A percentile compares a stretch with the other conserved stretches of the same genome.
phyloP scores from a whole-genome alignment of 2,329 filamentous ascomycete genomes.

The Neofusicoccum cordaticola region DNA sequence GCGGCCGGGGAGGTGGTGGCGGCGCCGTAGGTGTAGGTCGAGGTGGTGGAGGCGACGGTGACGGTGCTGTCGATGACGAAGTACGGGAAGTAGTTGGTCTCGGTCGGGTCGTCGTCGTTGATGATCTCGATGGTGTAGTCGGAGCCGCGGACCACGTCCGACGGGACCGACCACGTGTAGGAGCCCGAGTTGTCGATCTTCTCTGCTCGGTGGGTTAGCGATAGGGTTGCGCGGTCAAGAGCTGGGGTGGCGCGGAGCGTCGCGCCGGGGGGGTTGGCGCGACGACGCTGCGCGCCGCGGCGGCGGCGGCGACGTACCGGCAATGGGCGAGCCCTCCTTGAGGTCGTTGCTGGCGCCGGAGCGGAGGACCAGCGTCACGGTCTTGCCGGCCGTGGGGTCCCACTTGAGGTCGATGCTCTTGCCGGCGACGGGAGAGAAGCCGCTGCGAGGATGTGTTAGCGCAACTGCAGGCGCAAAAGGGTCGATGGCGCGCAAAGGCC shows the following conservation, averaged over 20 bases:
- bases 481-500: too few relatives aligned
- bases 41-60: slow-evolving; percentile 29
- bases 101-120: slow-evolving; percentile 41
- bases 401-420: slow-evolving; percentile 47
- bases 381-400: slow-evolving; percentile 49
- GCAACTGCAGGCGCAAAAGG: too few relatives aligned
- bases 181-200: slow-evolving; percentile 48
- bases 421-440: slow-evolving; percentile 48
- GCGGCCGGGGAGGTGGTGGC: slow-evolving; percentile 25
- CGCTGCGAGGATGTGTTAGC: slow-evolving; percentile 28
- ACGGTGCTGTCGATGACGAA: slow-evolving; percentile 50
- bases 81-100: slow-evolving; percentile 53
- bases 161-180: slow-evolving; percentile 48
- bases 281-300: too few relatives aligned
- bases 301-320: slow-evolving; percentile 29
- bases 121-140: slow-evolving; percentile 56
- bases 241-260: too few relatives aligned
- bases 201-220: slow-evolving; percentile 31
- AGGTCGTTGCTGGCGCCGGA: slow-evolving; percentile 40
- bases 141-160: slow-evolving; percentile 39
- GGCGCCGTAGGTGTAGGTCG: slow-evolving; percentile 31
- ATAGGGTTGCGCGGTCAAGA: too few relatives aligned
- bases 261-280: too few relatives aligned
- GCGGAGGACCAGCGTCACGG: slow-evolving; percentile 51
- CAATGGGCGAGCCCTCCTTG: slow-evolving; percentile 40